These are phyloP conservation scores for Sclerotinia subarctica DNA, from an alignment of 2,329 filamentous ascomycete species.

Conservation along the genomic window DNA sequence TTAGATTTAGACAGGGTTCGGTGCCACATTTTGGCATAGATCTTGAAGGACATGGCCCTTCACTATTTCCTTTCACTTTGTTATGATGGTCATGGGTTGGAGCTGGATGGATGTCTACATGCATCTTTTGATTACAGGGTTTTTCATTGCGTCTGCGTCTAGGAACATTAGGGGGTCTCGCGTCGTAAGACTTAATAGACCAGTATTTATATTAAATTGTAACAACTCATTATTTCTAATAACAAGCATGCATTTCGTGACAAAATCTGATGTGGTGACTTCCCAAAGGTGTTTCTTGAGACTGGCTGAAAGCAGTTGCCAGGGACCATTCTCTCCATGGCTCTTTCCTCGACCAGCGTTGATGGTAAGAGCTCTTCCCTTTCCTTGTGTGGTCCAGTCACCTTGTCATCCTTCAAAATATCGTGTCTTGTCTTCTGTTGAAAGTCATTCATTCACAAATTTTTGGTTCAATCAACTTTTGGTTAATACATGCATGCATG, in stretches of 20 bases:
- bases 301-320: not conserved
- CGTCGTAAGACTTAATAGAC: slow-evolving; percentile 30
- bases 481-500: slow-evolving; percentile 34
- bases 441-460: slow-evolving; percentile 16
- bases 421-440: slow-evolving; percentile 19
- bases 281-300: not conserved
- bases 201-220: slow-evolving; percentile 24
- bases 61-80: slow-evolving; percentile 30
- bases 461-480: slow-evolving; percentile 32
- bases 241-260: not conserved
- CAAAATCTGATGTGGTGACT: not conserved
- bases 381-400: slow-evolving; percentile 21
- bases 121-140: slow-evolving; percentile 35
- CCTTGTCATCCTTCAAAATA: slow-evolving; percentile 42
- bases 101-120: slow-evolving; percentile 34
- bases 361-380: not conserved
- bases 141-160: slow-evolving; percentile 33
- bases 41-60: slow-evolving; percentile 25
- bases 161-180: slow-evolving; percentile 19
- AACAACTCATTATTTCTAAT: slow-evolving; percentile 17
- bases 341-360: slow-evolving; percentile 20
- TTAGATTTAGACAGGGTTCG: slow-evolving; percentile 26
- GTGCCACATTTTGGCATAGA: slow-evolving; percentile 28
- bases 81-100: slow-evolving; percentile 34
- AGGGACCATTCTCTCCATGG: not conserved